These are phyloP conservation scores for Zangia roseola DNA, from an alignment of 768 basidiomycete genomes.

Conservation along the genomic window DNA sequence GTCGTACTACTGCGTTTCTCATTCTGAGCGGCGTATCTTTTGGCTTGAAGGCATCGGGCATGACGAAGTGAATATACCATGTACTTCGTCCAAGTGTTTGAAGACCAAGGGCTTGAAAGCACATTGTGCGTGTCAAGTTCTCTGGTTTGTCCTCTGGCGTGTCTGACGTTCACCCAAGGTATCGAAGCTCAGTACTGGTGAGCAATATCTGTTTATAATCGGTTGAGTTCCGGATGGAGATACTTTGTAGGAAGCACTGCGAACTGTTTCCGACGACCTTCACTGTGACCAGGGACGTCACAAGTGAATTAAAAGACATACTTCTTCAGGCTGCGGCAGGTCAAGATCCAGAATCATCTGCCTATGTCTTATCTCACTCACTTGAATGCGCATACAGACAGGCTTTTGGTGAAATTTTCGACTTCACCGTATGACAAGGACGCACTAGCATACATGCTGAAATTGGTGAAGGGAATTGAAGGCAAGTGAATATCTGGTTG, in stretches of 20 bases:
- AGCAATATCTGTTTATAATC: not conserved
- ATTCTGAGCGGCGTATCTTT: conserved; percentile 27
- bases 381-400: conserved; percentile 14
- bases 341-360: not conserved
- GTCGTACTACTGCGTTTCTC: conserved; percentile 30
- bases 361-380: not conserved
- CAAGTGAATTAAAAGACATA: conserved; percentile 18
- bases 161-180: conserved; percentile 17
- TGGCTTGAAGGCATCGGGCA: conserved; percentile 28
- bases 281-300: conserved; percentile 17
- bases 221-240: not conserved
- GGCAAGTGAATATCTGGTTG: conserved; percentile 3
- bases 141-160: not conserved
- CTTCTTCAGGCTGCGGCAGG: conserved; percentile 32
- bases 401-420: conserved; percentile 32
- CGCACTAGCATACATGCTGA: conserved; percentile 26
- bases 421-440: conserved; percentile 28
- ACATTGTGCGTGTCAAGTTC: conserved; percentile 22
- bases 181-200: conserved; percentile 31
- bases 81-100: conserved; percentile 22
- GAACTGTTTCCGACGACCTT: conserved; percentile 30
- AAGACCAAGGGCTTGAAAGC: conserved; percentile 6
- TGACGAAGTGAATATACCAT: conserved; percentile 17
- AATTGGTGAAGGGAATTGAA: conserved; percentile 29
- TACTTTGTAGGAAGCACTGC: conserved; percentile 26